Evolutionary conservation across 257 asterid genomes (phyloP), one percentile per base, ranked within the genome.

Genomic region (Nemophila menziesii): DNA sequence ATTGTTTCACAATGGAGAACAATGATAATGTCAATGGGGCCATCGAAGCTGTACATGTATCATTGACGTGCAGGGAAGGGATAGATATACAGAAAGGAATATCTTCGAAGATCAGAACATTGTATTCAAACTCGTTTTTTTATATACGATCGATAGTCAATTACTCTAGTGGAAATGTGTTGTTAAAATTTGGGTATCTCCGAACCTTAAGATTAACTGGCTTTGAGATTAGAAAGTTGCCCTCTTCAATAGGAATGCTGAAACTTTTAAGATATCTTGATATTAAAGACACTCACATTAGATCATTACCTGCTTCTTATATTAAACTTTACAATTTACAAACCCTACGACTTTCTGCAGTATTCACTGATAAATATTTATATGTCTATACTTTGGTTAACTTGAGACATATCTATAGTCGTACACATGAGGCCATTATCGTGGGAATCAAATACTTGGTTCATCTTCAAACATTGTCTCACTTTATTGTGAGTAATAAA

Each of bases 291-390:
- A 60, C 64, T 15, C 0, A 0, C 0, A 50, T 60, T 20, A 2
- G 0, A 3, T 15, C 5, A 16, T 14, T 66, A 22, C 64, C 68
- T 2, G 49, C 50, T 16, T 45, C 64, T 8, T 27, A 53, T 21
- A 39, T 44, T 0, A 33, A 34, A 43, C 69, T 54, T 16, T 33
- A 62, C 43, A 38, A 54, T 49, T 39, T 62, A 53, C 62, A 65
- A 18, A 65, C 54, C 3, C 8, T 60, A n/a, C 49, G 56, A 38
- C 43, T 50, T n/a, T 2, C 12, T 29, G 22, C 50, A 11, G 0
- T 2, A 5, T 20, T 21, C 5, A 44, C 46, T 8, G 63, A 63
- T 0, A 10, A 21, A 27, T n/a, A n/a, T n/a, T 16, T 59, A 13
- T 59, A 59, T 52, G 20, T 18, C 10, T 10, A 13, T 29, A 40